phyloP scores from a whole-genome alignment of 2,329 filamentous ascomycete genomes.

The Colletotrichum lindemuthianum region DNA sequence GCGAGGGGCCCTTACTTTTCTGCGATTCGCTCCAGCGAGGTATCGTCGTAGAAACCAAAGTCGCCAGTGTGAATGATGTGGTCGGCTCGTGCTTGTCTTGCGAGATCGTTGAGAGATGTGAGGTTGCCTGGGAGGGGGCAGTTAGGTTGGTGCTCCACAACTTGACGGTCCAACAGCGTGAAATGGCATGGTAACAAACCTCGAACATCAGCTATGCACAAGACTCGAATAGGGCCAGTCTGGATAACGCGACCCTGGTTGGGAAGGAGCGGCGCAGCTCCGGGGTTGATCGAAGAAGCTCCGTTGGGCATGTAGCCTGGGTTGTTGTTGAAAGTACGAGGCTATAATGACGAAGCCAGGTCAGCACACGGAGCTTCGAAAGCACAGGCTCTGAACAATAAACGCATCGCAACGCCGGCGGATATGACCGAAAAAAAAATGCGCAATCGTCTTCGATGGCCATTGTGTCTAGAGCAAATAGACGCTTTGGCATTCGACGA shows the following conservation, averaged over 20 bases:
- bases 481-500: neutral
- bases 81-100: conserved; percentile 92
- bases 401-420: conserved; percentile 10
- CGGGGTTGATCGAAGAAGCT: conserved; percentile 63
- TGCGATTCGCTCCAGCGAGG: conserved; percentile 94
- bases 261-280: conserved; percentile 72
- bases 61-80: conserved; percentile 99
- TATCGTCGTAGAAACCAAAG: conserved; percentile 98
- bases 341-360: conserved; percentile 41
- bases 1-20: conserved; percentile 79
- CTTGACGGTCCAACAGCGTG: conserved; percentile 8
- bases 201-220: conserved; percentile 79
- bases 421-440: neutral
- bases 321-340: conserved; percentile 60
- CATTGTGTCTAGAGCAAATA: neutral
- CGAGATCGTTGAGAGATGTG: conserved; percentile 93
- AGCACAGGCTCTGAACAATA: neutral
- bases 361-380: conserved; percentile 31
- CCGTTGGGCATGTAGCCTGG: conserved; percentile 72
- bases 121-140: conserved; percentile 78
- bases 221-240: conserved; percentile 71
- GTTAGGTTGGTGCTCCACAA: conserved; percentile 15
- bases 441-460: conserved; percentile 2
- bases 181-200: conserved; percentile 55
- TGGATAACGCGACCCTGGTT: conserved; percentile 75